phyloP scores from a whole-genome alignment of 129 eudicot genomes.

The Glebionis coronaria region DNA sequence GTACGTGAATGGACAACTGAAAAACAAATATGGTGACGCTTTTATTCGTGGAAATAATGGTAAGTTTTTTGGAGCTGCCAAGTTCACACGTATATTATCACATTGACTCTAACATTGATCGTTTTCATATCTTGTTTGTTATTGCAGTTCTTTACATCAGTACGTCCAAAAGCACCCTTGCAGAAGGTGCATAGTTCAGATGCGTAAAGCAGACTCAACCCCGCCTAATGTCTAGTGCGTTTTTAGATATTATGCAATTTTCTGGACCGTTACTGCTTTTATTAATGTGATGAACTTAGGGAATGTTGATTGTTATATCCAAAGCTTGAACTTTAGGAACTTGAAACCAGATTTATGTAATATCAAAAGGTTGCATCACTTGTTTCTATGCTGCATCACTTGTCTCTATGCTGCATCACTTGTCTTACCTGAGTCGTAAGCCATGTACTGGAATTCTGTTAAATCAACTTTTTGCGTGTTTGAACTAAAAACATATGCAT shows the following conservation, averaged over 20 bases:
- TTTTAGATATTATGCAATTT: slow-evolving; percentile 1
- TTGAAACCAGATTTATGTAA: slow-evolving; percentile 1
- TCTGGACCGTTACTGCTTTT: not conserved
- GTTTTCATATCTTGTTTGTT: not conserved
- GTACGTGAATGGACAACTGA: slow-evolving; percentile 92
- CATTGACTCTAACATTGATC: not conserved
- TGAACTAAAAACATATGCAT: no score
- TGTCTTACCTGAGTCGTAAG: not conserved
- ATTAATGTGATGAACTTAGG: slow-evolving; percentile 21
- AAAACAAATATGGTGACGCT: slow-evolving; percentile 96
- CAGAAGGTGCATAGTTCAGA: slow-evolving; percentile 62
- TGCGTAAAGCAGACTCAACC: slow-evolving; percentile 5
- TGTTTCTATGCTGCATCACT: slow-evolving; percentile 6
- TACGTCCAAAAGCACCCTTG: slow-evolving; percentile 86
- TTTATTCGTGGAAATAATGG: slow-evolving; percentile 97
- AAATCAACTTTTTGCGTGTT: no score
- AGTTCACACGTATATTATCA: not conserved
- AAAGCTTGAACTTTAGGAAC: slow-evolving; percentile 19
- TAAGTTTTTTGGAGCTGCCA: slow-evolving; percentile 18
- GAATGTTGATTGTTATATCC: slow-evolving; percentile 26
- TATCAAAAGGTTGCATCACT: not conserved
- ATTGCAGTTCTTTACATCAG: slow-evolving; percentile 97
- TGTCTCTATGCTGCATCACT: slow-evolving; percentile 6
- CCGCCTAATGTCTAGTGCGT: slow-evolving; percentile 11
- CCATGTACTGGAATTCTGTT: no score